These are phyloP conservation scores for Mortierella sp. DNA, from an alignment of 371 early-diverging fungal genomes.

Conservation along the genomic window DNA sequence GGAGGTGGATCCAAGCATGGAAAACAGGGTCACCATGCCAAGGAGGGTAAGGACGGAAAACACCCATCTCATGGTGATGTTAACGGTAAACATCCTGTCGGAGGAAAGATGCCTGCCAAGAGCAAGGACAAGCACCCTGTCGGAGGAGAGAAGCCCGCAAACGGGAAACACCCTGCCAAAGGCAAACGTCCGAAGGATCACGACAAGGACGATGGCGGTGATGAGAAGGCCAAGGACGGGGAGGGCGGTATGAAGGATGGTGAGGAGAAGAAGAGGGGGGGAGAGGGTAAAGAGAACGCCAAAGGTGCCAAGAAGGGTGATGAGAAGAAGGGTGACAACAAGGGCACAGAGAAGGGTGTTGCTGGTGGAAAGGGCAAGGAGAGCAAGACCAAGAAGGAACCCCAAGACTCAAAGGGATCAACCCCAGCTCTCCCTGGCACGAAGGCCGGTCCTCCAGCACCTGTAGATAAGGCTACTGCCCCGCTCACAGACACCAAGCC, in stretches of 20 bases:
- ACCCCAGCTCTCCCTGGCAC: background rate
- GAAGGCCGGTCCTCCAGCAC: background rate
- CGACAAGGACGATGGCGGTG: background rate
- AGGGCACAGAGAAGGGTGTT: no score
- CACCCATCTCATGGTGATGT: background rate
- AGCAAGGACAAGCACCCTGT: background rate
- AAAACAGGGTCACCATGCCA: background rate
- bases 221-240: conserved; percentile 4
- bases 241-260: background rate
- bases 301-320: conserved; percentile 1
- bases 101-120: background rate
- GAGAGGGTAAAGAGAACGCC: background rate
- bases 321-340: background rate
- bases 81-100: background rate
- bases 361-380: background rate
- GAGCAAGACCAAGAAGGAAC: background rate
- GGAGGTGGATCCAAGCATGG: background rate
- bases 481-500: background rate
- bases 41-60: conserved; percentile 4
- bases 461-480: background rate
- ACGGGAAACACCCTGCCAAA: background rate
- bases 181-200: background rate
- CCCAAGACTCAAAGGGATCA: background rate
- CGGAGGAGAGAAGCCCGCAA: background rate
- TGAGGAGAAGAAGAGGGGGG: background rate